Conservation (phyloP, 352 stramenopile species). For the Globisporangium spinosum region DNA sequence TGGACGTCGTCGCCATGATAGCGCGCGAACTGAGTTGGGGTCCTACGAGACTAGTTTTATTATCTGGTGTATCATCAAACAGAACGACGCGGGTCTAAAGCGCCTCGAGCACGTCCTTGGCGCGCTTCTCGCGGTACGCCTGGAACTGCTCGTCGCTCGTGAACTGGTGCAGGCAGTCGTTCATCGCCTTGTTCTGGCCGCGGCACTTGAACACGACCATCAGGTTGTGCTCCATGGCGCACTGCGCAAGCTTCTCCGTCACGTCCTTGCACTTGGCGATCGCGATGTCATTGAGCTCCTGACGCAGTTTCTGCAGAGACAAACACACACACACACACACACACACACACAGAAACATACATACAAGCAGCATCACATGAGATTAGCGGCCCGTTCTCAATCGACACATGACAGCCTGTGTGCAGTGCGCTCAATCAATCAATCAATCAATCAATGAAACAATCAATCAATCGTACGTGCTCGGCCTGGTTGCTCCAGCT, state of each 20-base stretch:
- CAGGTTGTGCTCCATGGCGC: conserved; percentile 60
- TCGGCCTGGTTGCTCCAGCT: conserved; percentile 84
- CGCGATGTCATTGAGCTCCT: conserved; percentile 80
- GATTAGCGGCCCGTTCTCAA: neutral
- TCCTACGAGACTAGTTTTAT: neutral
- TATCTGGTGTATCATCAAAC: neutral
- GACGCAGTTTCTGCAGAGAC: conserved; percentile 56
- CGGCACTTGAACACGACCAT: conserved; percentile 76
- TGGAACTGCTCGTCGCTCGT: conserved; percentile 76
- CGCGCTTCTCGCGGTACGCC: conserved; percentile 56
- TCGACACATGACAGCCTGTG: neutral
- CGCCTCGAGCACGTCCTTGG: conserved; percentile 40
- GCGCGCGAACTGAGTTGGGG: too few relatives aligned
- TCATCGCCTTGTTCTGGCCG: conserved; percentile 69
- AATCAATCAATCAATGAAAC: conserved; percentile 10
- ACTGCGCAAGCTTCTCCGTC: conserved; percentile 59
- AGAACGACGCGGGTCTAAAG: conserved; percentile 2
- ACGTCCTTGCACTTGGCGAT: conserved; percentile 67
- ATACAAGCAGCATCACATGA: neutral
- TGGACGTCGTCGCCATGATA: too few relatives aligned
- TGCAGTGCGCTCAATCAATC: neutral
- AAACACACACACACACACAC: neutral
- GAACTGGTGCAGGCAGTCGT: conserved; percentile 77
- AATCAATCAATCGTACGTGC: conserved; percentile 39
- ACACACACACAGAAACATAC: neutral